These are phyloP conservation scores for Ceratocystis lukuohia DNA, from an alignment of 2,329 filamentous ascomycete genomes.

Conservation along the genomic window DNA sequence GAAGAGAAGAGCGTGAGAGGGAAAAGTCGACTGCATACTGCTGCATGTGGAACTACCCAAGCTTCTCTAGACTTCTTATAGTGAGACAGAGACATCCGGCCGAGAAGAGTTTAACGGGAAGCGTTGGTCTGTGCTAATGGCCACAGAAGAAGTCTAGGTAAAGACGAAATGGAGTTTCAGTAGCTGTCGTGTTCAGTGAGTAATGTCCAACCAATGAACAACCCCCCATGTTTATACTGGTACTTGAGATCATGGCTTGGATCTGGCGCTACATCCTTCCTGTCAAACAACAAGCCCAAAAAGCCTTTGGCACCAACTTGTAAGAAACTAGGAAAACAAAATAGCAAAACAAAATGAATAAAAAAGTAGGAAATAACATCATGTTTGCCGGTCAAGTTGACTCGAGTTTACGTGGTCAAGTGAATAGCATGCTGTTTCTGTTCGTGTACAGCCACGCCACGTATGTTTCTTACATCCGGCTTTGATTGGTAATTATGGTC, in stretches of 20 bases:
- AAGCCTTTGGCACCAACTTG: not conserved
- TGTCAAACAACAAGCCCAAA: not conserved
- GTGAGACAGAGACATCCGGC: not conserved
- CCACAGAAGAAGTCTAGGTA: not conserved
- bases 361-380: not conserved
- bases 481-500: not conserved
- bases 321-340: not conserved
- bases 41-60: not conserved
- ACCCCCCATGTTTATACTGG: not conserved
- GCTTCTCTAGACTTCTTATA: no score
- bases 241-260: no score
- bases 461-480: not conserved
- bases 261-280: not conserved
- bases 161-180: not conserved
- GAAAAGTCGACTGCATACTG: not conserved
- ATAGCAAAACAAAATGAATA: not conserved
- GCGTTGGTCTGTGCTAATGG: not conserved
- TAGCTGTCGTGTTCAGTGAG: not conserved
- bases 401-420: not conserved
- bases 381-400: not conserved
- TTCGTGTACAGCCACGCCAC: slow-evolving; percentile 2
- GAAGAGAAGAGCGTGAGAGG: not conserved
- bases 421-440: not conserved
- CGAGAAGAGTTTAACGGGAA: not conserved
- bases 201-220: not conserved